Base-by-base conservation (phyloP, 2,329 filamentous ascomycete species). In the Exserohilum rostratum region DNA sequence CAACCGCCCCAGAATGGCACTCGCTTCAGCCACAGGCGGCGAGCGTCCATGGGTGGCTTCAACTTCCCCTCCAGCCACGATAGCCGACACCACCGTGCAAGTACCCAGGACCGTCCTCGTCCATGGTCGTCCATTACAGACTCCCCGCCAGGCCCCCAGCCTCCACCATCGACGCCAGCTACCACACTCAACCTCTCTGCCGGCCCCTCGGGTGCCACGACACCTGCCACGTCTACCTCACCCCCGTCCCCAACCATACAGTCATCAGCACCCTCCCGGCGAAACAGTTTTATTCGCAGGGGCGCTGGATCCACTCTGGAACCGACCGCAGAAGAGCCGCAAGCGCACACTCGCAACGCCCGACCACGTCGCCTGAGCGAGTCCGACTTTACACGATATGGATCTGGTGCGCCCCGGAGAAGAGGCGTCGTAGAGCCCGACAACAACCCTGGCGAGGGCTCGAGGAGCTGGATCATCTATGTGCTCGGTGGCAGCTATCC, bases 401-500 rank as follows among this genome's bases (percentile, higher is more conserved):
- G 86, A 3, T 83, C 85, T 29, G 86, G 85, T 43, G 82, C 85
- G 20, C 81, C 85, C 10, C 79, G 86, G 30, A 80, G 86, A 38
- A 87, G 88, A 67, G 86, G 86, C 17, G 83, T 88, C 15, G 86
- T 88, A 9, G 80, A 81, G 62, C 80, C 79, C 1, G 79, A 81
- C 60, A 75, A 80, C 57, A 83, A 85, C 57, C 84, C 85, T 18
- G 81, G 85, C 52, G 77, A 79, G 46, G 78, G 80, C 40, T 85
- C 84, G 50, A 78, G 87, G 61, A 89, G 86, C 72, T 90, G 87
- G 87, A 82, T 90, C 64, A 89, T 90, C 48, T 90, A 90, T 67
- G 86, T 90, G 7, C 82, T 90, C 46, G 87, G 87, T 39, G 87
- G 87, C 37, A 88, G 87, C 61, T 84, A 89, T 48, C 86, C 87